Percentiles rank a stretch among this genome's conserved stretches.
Conservation (phyloP, 305 asterid genomes). For the Solanum hybrid region DNA sequence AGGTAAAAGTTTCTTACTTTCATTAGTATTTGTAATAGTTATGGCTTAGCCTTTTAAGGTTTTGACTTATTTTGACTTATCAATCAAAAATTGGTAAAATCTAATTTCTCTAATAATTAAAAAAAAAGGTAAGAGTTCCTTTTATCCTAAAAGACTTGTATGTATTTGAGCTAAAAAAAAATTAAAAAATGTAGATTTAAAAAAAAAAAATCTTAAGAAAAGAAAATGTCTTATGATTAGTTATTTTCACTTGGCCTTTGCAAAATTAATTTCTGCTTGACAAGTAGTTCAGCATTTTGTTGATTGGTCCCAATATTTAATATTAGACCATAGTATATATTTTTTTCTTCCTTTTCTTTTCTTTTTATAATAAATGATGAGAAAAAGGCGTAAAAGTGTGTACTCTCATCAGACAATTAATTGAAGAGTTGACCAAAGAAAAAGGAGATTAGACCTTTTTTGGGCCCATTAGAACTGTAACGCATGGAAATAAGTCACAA, state of each 20-base stretch:
- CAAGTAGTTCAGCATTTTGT: background rate
- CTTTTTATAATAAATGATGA: background rate
- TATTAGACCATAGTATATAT: no score
- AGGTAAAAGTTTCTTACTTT: background rate
- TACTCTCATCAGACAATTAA: slow-evolving; percentile 17
- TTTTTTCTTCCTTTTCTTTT: background rate
- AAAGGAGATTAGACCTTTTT: slow-evolving; percentile 9
- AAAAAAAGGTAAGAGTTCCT: background rate
- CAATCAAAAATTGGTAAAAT: background rate
- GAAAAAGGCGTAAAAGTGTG: slow-evolving; percentile 7
- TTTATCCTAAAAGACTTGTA: background rate
- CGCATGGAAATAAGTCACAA: background rate
- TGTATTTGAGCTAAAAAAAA: background rate
- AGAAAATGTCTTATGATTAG: background rate
- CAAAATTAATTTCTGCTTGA: background rate
- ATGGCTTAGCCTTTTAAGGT: background rate
- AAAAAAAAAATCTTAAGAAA: background rate
- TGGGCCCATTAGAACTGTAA: slow-evolving; percentile 6
- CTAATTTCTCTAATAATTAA: background rate
- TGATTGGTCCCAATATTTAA: background rate
- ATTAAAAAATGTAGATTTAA: background rate
- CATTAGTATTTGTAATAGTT: no score
- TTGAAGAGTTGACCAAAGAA: slow-evolving; percentile 35
- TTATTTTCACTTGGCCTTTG: background rate
- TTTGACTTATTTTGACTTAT: background rate